Evolutionary conservation across 768 basidiomycete genomes (phyloP).

Genomic region (Phylloporus rhodoxanthus): DNA sequence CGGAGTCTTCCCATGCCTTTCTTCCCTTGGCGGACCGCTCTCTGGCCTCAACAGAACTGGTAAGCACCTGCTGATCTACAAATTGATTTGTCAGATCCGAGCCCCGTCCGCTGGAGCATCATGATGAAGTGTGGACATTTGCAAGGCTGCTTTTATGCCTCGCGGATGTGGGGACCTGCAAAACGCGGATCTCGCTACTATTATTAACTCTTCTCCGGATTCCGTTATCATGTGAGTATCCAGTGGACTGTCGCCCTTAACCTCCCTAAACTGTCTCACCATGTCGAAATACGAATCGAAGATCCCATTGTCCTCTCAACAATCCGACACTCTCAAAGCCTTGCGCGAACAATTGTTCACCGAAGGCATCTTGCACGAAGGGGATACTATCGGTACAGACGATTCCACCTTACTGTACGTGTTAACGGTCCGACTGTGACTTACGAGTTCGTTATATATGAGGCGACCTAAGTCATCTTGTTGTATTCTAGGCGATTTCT

Average conservation of each 20-base stretch:
- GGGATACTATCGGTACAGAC: constrained; percentile 58
- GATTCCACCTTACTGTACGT: constrained; percentile 55
- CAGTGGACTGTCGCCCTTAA: neutral
- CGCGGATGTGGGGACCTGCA: neutral
- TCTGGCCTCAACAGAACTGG: neutral
- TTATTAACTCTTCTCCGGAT: neutral
- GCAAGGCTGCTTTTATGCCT: neutral
- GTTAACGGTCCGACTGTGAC: neutral
- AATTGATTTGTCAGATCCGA: neutral
- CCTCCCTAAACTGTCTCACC: neutral
- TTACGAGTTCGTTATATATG: neutral
- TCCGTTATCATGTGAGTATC: neutral
- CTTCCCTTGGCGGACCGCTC: neutral
- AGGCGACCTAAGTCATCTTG: constrained; percentile 4
- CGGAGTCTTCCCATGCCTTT: neutral
- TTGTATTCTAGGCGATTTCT: constrained; percentile 55
- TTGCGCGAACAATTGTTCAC: constrained; percentile 50
- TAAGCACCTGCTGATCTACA: neutral
- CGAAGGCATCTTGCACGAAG: constrained; percentile 53
- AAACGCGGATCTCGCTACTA: neutral
- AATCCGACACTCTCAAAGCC: constrained; percentile 37
- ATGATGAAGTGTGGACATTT: neutral
- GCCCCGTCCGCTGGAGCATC: too few species aligned
- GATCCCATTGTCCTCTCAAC: constrained; percentile 16
- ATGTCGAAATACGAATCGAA: constrained; percentile 12